Percentiles rank a stretch among this genome's conserved stretches.
phyloP scores from a whole-genome alignment of 441 rosid genomes.

The Populus trichocarpa region DNA sequence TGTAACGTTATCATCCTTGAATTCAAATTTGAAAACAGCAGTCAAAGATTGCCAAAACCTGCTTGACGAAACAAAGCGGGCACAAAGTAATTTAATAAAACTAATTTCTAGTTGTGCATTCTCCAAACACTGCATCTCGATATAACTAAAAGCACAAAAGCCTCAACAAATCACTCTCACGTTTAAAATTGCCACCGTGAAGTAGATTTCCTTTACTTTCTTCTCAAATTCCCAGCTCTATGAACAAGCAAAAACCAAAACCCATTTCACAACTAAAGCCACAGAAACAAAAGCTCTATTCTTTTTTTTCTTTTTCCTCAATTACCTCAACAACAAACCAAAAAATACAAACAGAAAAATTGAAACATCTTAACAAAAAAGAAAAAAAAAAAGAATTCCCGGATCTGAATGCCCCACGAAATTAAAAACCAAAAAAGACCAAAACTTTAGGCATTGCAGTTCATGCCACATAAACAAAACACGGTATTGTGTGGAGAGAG shows the following conservation, averaged over 20 bases:
- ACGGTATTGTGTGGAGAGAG: no score
- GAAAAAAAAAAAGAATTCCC: constrained; percentile 1
- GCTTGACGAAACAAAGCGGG: not conserved
- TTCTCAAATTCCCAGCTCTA: not conserved
- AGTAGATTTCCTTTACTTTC: not conserved
- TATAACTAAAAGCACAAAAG: not conserved
- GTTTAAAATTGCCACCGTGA: not conserved
- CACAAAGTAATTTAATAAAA: not conserved
- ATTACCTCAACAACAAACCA: constrained; percentile 4
- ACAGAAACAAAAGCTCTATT: not conserved
- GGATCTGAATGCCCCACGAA: constrained; percentile 17
- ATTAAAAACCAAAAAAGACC: not conserved
- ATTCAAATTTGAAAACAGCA: not conserved
- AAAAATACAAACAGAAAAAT: not conserved
- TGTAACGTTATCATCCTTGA: not conserved
- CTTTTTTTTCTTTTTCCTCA: not conserved
- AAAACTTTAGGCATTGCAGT: constrained; percentile 9
- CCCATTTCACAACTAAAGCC: not conserved
- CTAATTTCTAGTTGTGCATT: not conserved
- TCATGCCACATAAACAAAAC: not conserved
- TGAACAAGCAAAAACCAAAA: not conserved
- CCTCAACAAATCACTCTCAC: not conserved
- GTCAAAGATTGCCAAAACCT: not conserved
- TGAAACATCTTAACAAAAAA: not conserved
- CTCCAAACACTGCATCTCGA: not conserved